A percentile compares a stretch with the other conserved stretches of the same genome.
These are phyloP conservation scores for Colletotrichum liriopes DNA, from an alignment of 2,329 filamentous ascomycete genomes.

Conservation along the genomic window DNA sequence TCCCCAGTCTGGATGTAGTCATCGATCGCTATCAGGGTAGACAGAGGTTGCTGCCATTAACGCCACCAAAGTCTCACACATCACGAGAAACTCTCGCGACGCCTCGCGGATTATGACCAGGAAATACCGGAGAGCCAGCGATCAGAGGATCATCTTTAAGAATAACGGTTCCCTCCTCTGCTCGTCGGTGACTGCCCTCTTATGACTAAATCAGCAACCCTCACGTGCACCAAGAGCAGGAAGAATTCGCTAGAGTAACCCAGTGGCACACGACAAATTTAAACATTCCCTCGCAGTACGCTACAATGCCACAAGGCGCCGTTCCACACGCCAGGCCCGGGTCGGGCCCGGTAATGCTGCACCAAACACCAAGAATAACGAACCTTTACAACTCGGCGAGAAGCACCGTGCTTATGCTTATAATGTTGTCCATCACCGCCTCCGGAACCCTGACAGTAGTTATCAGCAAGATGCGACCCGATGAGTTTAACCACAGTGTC, in stretches of 20 bases:
- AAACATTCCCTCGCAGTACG: not conserved
- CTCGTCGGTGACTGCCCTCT: too few relatives aligned
- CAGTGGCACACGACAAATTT: not conserved
- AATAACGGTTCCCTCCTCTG: not conserved
- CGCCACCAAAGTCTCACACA: conserved; percentile 10
- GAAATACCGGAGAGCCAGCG: not conserved
- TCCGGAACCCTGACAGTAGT: not conserved
- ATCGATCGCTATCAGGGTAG: not conserved
- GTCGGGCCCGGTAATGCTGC: not conserved
- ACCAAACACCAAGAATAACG: not conserved
- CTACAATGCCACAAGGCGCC: not conserved
- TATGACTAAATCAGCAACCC: not conserved
- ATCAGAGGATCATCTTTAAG: not conserved
- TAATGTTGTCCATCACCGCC: not conserved
- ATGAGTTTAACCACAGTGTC: not conserved
- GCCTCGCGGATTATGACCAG: not conserved
- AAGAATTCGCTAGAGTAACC: not conserved
- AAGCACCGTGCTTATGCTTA: not conserved
- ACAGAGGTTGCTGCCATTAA: not conserved
- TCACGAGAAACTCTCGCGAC: conserved; percentile 8
- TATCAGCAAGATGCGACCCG: not conserved
- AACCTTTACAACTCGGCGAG: not conserved
- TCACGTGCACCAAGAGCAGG: not conserved
- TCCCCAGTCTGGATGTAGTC: not conserved
- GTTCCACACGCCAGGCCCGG: not conserved